Evolutionary conservation across 1,139 yeast species (phyloP).

Genomic region (Pichia sp.): DNA sequence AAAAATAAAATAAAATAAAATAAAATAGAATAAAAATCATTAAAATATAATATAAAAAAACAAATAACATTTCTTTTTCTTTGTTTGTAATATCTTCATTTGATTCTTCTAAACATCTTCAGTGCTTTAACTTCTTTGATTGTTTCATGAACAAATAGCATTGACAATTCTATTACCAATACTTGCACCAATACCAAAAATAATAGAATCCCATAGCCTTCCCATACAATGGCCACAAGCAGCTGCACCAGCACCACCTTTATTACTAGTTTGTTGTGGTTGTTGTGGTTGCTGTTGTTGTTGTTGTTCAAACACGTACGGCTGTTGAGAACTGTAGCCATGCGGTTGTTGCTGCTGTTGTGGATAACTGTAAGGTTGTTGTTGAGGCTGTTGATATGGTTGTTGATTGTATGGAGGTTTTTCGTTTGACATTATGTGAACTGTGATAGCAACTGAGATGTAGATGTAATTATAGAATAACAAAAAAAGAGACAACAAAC

Average conservation of each 20-base stretch:
- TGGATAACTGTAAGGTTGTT: background rate
- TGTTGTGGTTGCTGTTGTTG: constrained; percentile 1
- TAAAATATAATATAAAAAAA: too few species aligned
- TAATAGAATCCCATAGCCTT: constrained; percentile 14
- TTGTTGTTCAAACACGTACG: background rate
- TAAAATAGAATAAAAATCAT: too few species aligned
- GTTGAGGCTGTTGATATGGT: background rate
- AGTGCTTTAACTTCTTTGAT: too few species aligned
- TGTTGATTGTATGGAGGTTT: constrained; percentile 1
- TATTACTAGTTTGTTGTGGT: constrained; percentile 2
- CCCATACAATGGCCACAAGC: constrained; percentile 8
- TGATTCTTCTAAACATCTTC: too few species aligned
- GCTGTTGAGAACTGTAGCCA: too few species aligned
- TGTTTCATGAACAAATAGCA: constrained; percentile 12
- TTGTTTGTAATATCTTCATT: too few species aligned
- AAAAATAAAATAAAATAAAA: too few species aligned
- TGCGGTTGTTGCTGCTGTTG: constrained; percentile 1
- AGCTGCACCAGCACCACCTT: constrained; percentile 1
- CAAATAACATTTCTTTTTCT: too few species aligned
- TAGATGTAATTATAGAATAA: too few species aligned
- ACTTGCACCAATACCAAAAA: constrained; percentile 19
- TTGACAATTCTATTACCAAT: constrained; percentile 14
- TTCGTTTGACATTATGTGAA: background rate
- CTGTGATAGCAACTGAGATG: too few species aligned
- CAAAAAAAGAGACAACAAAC: too few species aligned